phyloP scores from a whole-genome alignment of 495 filamentous ascomycete species.

The Lophium mytilinum region DNA sequence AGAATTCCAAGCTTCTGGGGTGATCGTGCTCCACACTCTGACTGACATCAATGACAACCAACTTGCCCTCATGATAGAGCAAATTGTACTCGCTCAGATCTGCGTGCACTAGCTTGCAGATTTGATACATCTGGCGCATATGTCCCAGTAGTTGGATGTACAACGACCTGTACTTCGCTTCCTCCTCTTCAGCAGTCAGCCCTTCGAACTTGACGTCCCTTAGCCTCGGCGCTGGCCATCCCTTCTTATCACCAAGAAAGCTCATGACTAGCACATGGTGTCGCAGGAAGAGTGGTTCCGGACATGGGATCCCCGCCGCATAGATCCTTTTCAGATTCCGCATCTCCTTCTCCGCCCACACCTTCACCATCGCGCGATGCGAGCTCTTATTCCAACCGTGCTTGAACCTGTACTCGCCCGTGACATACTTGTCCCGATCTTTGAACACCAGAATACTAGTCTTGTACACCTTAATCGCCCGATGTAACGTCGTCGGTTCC shows the following conservation, averaged over 20 bases:
- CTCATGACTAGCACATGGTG: conserved; percentile 89
- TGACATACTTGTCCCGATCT: conserved; percentile 89
- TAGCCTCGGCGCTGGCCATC: conserved; percentile 75
- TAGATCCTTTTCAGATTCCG: conserved; percentile 81
- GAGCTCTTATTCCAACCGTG: conserved; percentile 83
- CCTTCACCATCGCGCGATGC: conserved; percentile 89
- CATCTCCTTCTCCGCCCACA: conserved; percentile 99
- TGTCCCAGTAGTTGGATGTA: conserved; percentile 79
- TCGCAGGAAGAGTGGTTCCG: conserved; percentile 79
- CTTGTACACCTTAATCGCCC: conserved; percentile 97
- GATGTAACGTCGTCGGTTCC: conserved; percentile 43
- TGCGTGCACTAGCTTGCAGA: conserved; percentile 83
- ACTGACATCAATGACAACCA: conserved; percentile 95
- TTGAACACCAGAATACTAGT: conserved; percentile 95
- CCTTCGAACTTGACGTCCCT: conserved; percentile 60
- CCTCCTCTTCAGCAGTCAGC: conserved; percentile 38
- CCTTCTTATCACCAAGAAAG: conserved; percentile 81
- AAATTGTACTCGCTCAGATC: conserved; percentile 97
- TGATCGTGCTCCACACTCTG: conserved; percentile 97
- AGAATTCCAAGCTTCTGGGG: conserved; percentile 79
- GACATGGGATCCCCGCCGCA: conserved; percentile 76
- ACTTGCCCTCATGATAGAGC: conserved; percentile 71
- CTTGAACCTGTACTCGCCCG: conserved; percentile 78
- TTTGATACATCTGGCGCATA: conserved; percentile 87
- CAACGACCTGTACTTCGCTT: conserved; percentile 58